These are phyloP conservation scores for Verruconis gallopava DNA, from an alignment of 2,329 filamentous ascomycete species.

Conservation along the genomic window DNA sequence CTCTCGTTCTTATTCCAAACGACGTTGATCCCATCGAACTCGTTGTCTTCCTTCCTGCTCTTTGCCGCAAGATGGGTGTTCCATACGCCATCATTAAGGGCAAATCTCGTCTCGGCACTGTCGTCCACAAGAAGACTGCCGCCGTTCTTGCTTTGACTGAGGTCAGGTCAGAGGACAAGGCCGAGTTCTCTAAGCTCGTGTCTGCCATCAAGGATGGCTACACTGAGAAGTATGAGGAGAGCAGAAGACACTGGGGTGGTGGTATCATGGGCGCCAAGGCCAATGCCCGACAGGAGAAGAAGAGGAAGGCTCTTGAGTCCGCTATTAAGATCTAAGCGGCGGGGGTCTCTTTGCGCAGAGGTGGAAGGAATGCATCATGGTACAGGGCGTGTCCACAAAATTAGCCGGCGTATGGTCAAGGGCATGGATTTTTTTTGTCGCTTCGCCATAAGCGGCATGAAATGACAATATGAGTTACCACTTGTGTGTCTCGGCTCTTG, in stretches of 20 bases:
- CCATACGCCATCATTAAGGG: constrained; percentile 99
- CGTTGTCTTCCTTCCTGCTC: constrained; percentile 95
- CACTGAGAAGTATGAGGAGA: constrained; percentile 86
- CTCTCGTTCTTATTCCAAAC: constrained; percentile 95
- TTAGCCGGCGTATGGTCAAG: not conserved
- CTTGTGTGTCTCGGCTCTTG: no score
- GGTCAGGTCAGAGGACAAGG: constrained; percentile 97
- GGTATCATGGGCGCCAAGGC: constrained; percentile 99
- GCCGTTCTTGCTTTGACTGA: constrained; percentile 93
- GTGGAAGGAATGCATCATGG: not conserved
- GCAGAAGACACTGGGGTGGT: constrained; percentile 92
- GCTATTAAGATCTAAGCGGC: constrained; percentile 89
- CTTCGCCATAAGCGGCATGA: no score
- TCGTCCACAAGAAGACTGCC: constrained; percentile 99
- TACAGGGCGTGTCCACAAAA: not conserved
- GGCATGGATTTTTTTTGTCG: no score
- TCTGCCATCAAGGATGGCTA: constrained; percentile 97
- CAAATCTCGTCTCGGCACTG: constrained; percentile 96
- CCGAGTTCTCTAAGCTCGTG: constrained; percentile 91
- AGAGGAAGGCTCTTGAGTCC: constrained; percentile 82
- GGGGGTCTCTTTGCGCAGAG: not conserved
- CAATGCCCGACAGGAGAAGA: constrained; percentile 63
- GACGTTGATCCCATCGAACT: constrained; percentile 99
- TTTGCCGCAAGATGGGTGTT: constrained; percentile 99
- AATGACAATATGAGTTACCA: no score